Conservation (phyloP, 2,329 filamentous ascomycete genomes). For the Dactylonectria macrodidyma region DNA sequence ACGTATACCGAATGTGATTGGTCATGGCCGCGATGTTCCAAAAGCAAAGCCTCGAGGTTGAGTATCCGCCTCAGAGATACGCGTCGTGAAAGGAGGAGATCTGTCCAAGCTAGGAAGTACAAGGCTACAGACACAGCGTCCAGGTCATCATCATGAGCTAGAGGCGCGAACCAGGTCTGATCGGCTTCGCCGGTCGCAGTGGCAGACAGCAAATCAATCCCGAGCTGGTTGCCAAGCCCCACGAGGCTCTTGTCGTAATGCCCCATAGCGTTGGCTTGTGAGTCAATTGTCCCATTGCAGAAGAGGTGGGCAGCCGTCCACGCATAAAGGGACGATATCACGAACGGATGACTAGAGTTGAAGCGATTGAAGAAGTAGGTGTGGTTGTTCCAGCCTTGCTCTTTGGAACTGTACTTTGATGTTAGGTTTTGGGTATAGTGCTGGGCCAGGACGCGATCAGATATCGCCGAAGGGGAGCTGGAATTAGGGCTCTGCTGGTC, state of each 20-base stretch:
- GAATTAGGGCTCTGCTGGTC: not conserved
- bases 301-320: not conserved
- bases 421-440: conserved; percentile 6
- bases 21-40: not conserved
- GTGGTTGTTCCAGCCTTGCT: conserved; percentile 3
- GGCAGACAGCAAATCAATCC: not conserved
- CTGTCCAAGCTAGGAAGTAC: conserved; percentile 4
- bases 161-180: not conserved
- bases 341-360: conserved; percentile 4
- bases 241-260: not conserved
- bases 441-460: not conserved
- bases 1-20: conserved; percentile 1
- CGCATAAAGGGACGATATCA: conserved; percentile 3
- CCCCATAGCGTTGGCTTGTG: not conserved
- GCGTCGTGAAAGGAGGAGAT: conserved; percentile 1
- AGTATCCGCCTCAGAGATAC: not conserved
- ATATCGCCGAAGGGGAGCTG: not conserved
- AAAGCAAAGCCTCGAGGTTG: not conserved
- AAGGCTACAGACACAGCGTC: not conserved
- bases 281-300: not conserved
- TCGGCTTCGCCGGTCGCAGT: not conserved
- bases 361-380: conserved; percentile 9
- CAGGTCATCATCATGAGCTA: not conserved
- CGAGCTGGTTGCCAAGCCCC: not conserved
- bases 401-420: conserved; percentile 3